phyloP scores from a whole-genome alignment of 805 yeast species.

The Candida coquimbonensis region DNA sequence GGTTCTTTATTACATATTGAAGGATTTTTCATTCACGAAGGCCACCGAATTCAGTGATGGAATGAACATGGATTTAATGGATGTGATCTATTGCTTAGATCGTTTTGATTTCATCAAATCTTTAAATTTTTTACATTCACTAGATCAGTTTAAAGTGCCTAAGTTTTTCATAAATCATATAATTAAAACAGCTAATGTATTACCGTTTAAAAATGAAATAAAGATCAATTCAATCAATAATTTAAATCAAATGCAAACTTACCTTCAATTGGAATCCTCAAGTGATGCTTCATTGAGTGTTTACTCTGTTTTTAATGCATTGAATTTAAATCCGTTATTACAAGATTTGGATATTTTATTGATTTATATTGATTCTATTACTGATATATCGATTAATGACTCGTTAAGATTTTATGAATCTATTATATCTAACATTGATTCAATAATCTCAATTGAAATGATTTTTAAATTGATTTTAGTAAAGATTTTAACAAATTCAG shows the following conservation, averaged over 20 bases:
- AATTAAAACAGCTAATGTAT: slow-evolving; percentile 17
- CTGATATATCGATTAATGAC: slow-evolving; percentile 11
- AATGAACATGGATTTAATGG: slow-evolving; percentile 14
- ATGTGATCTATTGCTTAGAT: slow-evolving; percentile 20
- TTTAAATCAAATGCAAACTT: slow-evolving; percentile 8
- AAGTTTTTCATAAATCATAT: slow-evolving; percentile 13
- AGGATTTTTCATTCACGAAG: slow-evolving; percentile 16
- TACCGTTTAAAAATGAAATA: slow-evolving; percentile 16
- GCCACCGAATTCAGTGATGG: slow-evolving; percentile 15
- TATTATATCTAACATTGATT: slow-evolving; percentile 5
- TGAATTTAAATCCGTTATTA: slow-evolving; percentile 10
- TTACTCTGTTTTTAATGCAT: slow-evolving; percentile 11
- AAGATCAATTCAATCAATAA: slow-evolving; percentile 1
- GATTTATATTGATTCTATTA: slow-evolving; percentile 16
- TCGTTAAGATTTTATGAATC: slow-evolving; percentile 1
- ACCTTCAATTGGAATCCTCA: slow-evolving; percentile 9
- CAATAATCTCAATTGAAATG: slow-evolving; percentile 6
- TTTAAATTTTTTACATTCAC: slow-evolving; percentile 10
- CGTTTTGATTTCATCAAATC: slow-evolving; percentile 18
- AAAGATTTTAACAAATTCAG: slow-evolving; percentile 15
- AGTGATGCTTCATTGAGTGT: slow-evolving; percentile 18
- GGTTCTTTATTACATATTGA: slow-evolving; percentile 19
- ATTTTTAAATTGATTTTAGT: slow-evolving; percentile 11
- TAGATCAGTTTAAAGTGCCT: slow-evolving; percentile 5
- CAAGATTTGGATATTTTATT: slow-evolving; percentile 15